These are phyloP conservation scores for Xylaria digitata DNA, from an alignment of 2,329 filamentous ascomycete genomes.

Conservation along the genomic window DNA sequence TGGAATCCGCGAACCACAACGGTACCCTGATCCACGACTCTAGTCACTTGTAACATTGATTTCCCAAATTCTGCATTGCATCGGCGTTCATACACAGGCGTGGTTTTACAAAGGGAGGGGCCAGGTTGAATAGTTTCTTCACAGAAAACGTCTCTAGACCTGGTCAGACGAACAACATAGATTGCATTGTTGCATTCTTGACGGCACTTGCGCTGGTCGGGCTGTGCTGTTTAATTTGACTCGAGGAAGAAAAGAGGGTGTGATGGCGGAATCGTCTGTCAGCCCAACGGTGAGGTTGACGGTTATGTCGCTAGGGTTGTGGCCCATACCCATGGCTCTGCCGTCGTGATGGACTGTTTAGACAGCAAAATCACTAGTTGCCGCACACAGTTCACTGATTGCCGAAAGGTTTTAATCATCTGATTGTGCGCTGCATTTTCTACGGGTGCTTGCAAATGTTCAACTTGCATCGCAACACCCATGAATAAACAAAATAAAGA, in stretches of 20 bases:
- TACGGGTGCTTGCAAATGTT: slow-evolving; percentile 24
- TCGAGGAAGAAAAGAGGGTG: slow-evolving; percentile 19
- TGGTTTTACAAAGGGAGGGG: slow-evolving; percentile 45
- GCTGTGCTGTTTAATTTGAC: slow-evolving; percentile 55
- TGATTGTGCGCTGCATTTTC: slow-evolving; percentile 29
- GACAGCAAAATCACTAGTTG: slow-evolving; percentile 32
- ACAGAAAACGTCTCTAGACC: slow-evolving; percentile 48
- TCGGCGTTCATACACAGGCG: slow-evolving; percentile 61
- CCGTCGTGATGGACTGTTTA: slow-evolving; percentile 28
- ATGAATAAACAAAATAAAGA: not conserved
- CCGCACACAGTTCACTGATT: slow-evolving; percentile 37
- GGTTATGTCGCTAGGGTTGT: slow-evolving; percentile 9
- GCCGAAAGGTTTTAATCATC: slow-evolving; percentile 36
- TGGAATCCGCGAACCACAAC: slow-evolving; percentile 21
- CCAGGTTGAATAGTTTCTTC: slow-evolving; percentile 44
- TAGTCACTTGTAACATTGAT: slow-evolving; percentile 48
- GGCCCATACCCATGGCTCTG: slow-evolving; percentile 16
- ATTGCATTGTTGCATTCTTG: slow-evolving; percentile 50
- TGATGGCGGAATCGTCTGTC: slow-evolving; percentile 26
- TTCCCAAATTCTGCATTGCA: slow-evolving; percentile 63
- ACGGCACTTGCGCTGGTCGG: slow-evolving; percentile 57
- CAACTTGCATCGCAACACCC: slow-evolving; percentile 12
- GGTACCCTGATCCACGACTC: slow-evolving; percentile 10
- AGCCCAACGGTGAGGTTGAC: slow-evolving; percentile 14
- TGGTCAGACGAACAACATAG: slow-evolving; percentile 47